phyloP scores from a whole-genome alignment of 148 eudicot species.

The Chenopodium formosanum region DNA sequence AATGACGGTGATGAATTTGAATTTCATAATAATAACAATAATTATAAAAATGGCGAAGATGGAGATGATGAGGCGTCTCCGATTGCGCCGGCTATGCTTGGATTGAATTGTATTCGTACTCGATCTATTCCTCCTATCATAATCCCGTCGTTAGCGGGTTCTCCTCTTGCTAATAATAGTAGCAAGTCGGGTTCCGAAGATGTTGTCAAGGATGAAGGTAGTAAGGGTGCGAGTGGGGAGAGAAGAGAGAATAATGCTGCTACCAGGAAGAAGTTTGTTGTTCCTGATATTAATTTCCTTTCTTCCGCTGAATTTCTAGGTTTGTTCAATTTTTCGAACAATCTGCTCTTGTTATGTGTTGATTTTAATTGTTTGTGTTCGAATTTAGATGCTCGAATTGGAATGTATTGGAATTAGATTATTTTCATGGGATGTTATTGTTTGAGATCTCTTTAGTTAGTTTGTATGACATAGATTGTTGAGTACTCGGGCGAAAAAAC shows the following conservation, averaged over 20 bases:
- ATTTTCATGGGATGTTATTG: no score
- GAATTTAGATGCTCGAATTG: not conserved
- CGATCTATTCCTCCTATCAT: constrained; percentile 50
- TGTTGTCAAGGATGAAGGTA: not conserved
- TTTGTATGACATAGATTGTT: not conserved
- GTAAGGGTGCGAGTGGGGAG: constrained; percentile 11
- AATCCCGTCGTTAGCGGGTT: constrained; percentile 24
- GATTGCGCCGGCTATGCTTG: constrained; percentile 48
- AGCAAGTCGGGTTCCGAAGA: not conserved
- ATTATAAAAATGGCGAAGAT: not conserved
- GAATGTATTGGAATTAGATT: no score
- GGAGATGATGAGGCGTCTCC: constrained; percentile 38
- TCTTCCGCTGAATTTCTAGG: constrained; percentile 49
- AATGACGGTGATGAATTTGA: constrained; percentile 15
- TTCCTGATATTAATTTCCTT: constrained; percentile 30
- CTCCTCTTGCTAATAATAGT: constrained; percentile 22
- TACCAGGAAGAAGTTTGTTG: constrained; percentile 32
- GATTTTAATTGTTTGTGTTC: not conserved
- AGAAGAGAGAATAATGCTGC: constrained; percentile 24
- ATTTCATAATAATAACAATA: not conserved
- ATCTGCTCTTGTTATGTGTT: not conserved
- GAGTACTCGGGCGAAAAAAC: not conserved
- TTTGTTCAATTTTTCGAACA: constrained; percentile 14
- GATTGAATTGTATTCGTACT: constrained; percentile 69
- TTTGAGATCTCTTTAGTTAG: no score